Evolutionary conservation across 2,329 filamentous ascomycete genomes (phyloP).

Genomic region (Balansia obtecta): DNA sequence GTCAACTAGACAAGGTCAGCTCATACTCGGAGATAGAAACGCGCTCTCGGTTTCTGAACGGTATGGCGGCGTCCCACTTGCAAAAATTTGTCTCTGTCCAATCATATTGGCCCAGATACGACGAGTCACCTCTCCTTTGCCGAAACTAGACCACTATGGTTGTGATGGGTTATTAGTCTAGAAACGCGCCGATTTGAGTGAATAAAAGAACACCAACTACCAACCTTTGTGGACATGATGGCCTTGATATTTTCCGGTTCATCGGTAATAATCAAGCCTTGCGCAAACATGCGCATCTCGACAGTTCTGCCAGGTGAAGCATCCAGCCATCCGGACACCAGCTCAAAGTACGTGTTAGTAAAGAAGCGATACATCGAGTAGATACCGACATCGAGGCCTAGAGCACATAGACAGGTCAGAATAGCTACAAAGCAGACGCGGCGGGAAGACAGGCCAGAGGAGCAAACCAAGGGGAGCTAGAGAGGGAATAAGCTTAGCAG

Average conservation of each 20-base stretch:
- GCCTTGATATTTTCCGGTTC: neutral
- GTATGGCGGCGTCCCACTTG: neutral
- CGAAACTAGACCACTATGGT: neutral
- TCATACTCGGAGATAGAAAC: too few relatives aligned
- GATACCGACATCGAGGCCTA: neutral
- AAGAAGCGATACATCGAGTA: neutral
- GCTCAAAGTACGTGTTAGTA: neutral
- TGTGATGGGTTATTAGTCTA: neutral
- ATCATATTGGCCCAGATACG: neutral
- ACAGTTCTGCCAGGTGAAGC: neutral
- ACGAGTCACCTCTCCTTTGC: neutral
- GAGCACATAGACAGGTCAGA: neutral
- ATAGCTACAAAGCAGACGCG: neutral
- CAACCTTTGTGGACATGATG: neutral
- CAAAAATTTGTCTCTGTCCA: neutral
- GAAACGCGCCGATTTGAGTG: neutral
- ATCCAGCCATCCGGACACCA: neutral
- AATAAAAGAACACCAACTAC: too few relatives aligned
- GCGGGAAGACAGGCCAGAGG: too few relatives aligned
- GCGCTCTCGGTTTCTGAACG: too few relatives aligned
- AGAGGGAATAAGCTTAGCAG: neutral
- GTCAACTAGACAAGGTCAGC: neutral
- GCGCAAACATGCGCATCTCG: neutral
- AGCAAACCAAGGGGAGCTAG: neutral
- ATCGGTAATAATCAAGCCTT: neutral